These are phyloP conservation scores for Begonia loranthoides DNA, from an alignment of 306 rosid species.

Conservation along the genomic window DNA sequence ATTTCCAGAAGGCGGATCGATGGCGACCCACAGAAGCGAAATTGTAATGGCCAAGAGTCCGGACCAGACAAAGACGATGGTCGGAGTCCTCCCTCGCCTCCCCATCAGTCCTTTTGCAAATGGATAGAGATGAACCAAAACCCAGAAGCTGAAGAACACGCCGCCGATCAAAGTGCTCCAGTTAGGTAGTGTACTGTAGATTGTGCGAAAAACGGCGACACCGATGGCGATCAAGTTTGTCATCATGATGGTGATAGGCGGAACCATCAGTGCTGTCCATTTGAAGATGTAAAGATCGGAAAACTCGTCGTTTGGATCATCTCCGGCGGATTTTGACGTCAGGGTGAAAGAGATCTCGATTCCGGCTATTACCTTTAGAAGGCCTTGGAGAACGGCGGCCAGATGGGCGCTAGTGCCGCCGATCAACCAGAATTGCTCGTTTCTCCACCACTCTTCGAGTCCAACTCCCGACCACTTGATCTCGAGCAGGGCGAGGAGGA, in stretches of 20 bases:
- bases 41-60: conserved; percentile 86
- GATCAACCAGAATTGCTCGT: conserved; percentile 95
- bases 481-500: conserved; percentile 83
- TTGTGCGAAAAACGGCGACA: conserved; percentile 83
- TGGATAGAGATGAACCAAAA: conserved; percentile 83
- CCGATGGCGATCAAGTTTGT: conserved; percentile 85
- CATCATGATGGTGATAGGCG: conserved; percentile 96
- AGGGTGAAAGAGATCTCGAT: conserved; percentile 89
- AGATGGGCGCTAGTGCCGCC: conserved; percentile 98
- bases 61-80: conserved; percentile 98
- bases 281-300: conserved; percentile 81
- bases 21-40: conserved; percentile 98
- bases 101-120: conserved; percentile 98
- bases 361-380: conserved; percentile 83
- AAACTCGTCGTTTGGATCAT: conserved; percentile 69
- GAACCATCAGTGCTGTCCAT: conserved; percentile 90
- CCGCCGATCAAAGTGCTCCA: conserved; percentile 90
- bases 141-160: conserved; percentile 98
- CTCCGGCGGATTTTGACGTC: conserved; percentile 88
- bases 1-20: conserved; percentile 65
- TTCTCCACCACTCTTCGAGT: conserved; percentile 98
- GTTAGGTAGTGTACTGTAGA: conserved; percentile 71
- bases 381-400: conserved; percentile 93
- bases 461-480: conserved; percentile 90
- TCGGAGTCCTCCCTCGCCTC: conserved; percentile 87